Base-by-base conservation (phyloP, 2,329 filamentous ascomycete genomes). In the Colletotrichum scovillei region DNA sequence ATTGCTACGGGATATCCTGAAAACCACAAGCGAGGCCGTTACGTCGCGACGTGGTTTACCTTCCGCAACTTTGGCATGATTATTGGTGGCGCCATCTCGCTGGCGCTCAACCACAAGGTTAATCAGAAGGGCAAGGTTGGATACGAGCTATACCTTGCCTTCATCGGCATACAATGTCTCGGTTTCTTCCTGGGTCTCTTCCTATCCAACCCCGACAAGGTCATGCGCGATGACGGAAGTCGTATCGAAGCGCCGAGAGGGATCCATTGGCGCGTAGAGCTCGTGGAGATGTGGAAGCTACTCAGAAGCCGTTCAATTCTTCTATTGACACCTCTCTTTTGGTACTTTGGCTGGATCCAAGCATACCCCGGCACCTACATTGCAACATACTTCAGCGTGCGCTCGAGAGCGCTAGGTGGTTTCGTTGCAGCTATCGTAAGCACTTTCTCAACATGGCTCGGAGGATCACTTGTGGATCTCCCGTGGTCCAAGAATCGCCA, bases 1-100 rank as follows among this genome's bases (percentile, higher is more conserved):
- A 91, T 93, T 69, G 89, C 90, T 0, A 85, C 92, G 2, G 85
- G 88, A 0, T 93, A 93, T 76, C 91, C 91, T 0, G 91, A 92
- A 74, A 88, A 90, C 0, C 86, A 86, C 46, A 90, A 91, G 30
- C 86, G 88, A 71, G 90, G 89, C 0, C 85, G 85, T 22, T 89
- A 89, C 67, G 81, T 92, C 0, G 91, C 90, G 0, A 86, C 81
- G 30, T 87, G 85, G 84, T 80, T 86, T 64, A 81, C 81, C 5
- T 83, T 83, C 59, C 82, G 82, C 22, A 82, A 82, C 16, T 77
- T 81, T 2, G 84, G 84, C 0, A 82, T 84, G 22, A 86, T 88
- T 30, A 82, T 89, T 8, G 87, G 87, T 12, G 87, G 86, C 3
- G 82, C 86, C 2, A 88, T 88, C 73, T 85, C 86, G 24, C 80